Percentiles rank a stretch among this genome's conserved stretches.
Conservation (phyloP, 805 yeast genomes). For the Lipomyces lipofer region DNA sequence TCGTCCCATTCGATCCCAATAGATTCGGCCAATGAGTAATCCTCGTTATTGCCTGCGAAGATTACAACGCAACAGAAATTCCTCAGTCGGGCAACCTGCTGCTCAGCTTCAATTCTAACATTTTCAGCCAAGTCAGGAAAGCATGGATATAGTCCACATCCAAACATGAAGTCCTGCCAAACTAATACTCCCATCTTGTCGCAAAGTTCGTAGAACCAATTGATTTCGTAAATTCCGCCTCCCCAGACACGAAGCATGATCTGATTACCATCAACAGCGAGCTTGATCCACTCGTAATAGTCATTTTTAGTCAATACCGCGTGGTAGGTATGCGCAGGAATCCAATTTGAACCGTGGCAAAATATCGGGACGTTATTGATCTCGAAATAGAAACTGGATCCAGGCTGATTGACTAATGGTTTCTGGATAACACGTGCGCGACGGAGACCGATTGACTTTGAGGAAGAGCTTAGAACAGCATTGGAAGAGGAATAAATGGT, state of each 20-base stretch:
- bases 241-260: slow-evolving; percentile 54
- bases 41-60: slow-evolving; percentile 51
- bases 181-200: slow-evolving; percentile 49
- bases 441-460: slow-evolving; percentile 45
- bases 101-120: slow-evolving; percentile 44
- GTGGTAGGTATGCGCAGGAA: slow-evolving; percentile 49
- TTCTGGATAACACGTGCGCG: slow-evolving; percentile 46
- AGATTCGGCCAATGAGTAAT: slow-evolving; percentile 50
- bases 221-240: slow-evolving; percentile 51
- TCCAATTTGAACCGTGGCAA: slow-evolving; percentile 50
- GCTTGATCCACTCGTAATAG: slow-evolving; percentile 43
- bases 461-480: slow-evolving; percentile 5
- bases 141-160: slow-evolving; percentile 57
- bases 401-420: slow-evolving; percentile 38
- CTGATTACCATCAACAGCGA: slow-evolving; percentile 45
- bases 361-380: slow-evolving; percentile 46
- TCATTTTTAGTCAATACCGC: slow-evolving; percentile 42
- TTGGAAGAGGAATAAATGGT: background rate
- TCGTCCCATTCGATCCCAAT: slow-evolving; percentile 19
- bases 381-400: slow-evolving; percentile 47
- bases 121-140: slow-evolving; percentile 41
- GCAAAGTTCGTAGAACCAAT: slow-evolving; percentile 47
- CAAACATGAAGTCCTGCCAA: slow-evolving; percentile 62
- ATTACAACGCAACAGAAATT: slow-evolving; percentile 45
- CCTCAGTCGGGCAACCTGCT: slow-evolving; percentile 47